phyloP scores from a whole-genome alignment of 2,329 filamentous ascomycete genomes.

The Penicillium sp. region DNA sequence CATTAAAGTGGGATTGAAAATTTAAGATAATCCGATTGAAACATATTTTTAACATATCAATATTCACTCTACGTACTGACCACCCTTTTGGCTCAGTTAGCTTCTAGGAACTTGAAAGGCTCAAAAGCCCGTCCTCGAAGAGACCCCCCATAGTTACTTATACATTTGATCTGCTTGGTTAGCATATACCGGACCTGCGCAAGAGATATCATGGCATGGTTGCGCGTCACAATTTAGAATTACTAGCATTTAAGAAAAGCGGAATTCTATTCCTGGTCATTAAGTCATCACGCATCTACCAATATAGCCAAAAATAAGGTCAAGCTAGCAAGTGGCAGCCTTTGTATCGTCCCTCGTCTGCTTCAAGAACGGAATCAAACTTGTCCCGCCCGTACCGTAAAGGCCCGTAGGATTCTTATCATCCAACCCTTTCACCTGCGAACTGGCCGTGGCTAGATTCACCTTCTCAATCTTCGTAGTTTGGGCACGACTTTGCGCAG shows the following conservation, averaged over 20 bases:
- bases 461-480: conserved; percentile 22
- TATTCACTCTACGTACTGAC: too few relatives aligned
- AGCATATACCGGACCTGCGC: too few relatives aligned
- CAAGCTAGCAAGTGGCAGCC: conserved; percentile 38
- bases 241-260: background rate
- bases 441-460: conserved; percentile 54
- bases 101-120: too few relatives aligned
- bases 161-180: too few relatives aligned
- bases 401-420: conserved; percentile 43
- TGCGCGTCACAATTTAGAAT: too few relatives aligned
- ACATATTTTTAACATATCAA: too few relatives aligned
- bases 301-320: background rate
- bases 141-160: too few relatives aligned
- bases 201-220: too few relatives aligned
- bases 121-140: too few relatives aligned
- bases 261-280: background rate
- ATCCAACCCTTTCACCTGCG: conserved; percentile 36
- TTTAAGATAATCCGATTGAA: too few relatives aligned
- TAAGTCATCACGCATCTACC: conserved; percentile 1
- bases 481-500: conserved; percentile 33
- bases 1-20: too few relatives aligned
- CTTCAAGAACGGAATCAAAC: conserved; percentile 58
- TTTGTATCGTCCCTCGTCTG: conserved; percentile 57
- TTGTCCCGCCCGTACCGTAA: conserved; percentile 57
- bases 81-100: too few relatives aligned